These are phyloP conservation scores for carrot (Daucus carota) DNA, from an alignment of 129 eudicot genomes.

Conservation along the genomic window DNA sequence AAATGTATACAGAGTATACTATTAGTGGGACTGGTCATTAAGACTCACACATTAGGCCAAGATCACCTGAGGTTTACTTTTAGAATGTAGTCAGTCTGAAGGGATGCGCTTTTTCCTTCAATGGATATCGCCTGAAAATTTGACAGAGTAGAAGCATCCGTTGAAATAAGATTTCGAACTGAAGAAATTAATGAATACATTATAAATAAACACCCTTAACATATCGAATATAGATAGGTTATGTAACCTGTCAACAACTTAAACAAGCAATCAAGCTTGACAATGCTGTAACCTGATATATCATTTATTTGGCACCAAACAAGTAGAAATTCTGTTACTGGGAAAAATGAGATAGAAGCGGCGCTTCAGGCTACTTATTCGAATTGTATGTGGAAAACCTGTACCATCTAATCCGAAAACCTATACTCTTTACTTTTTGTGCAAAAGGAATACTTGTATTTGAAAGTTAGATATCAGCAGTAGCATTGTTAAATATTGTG, in stretches of 20 bases:
- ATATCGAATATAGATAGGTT: neutral
- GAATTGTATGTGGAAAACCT: neutral
- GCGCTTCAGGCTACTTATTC: neutral
- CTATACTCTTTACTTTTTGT: neutral
- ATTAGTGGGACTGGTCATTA: neutral
- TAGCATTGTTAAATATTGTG: neutral
- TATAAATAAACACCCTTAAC: no score
- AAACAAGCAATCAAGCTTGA: neutral
- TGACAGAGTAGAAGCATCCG: conserved; percentile 2
- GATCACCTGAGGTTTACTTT: conserved; percentile 23
- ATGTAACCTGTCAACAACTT: neutral
- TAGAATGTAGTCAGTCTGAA: conserved; percentile 52
- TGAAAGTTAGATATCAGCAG: neutral
- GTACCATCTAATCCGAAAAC: neutral
- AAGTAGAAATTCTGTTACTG: no score
- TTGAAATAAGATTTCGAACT: conserved; percentile 4
- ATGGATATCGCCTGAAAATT: conserved; percentile 36
- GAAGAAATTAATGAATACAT: neutral
- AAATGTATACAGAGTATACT: neutral
- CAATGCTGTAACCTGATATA: neutral
- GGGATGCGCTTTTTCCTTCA: conserved; percentile 50
- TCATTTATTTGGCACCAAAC: neutral
- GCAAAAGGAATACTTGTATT: neutral
- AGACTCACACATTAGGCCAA: neutral
- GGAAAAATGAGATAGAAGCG: neutral